Percentiles rank a stretch among this genome's conserved stretches.
Evolutionary conservation across 139 green algal species (phyloP).

Genomic region (Micractinium sp.): DNA sequence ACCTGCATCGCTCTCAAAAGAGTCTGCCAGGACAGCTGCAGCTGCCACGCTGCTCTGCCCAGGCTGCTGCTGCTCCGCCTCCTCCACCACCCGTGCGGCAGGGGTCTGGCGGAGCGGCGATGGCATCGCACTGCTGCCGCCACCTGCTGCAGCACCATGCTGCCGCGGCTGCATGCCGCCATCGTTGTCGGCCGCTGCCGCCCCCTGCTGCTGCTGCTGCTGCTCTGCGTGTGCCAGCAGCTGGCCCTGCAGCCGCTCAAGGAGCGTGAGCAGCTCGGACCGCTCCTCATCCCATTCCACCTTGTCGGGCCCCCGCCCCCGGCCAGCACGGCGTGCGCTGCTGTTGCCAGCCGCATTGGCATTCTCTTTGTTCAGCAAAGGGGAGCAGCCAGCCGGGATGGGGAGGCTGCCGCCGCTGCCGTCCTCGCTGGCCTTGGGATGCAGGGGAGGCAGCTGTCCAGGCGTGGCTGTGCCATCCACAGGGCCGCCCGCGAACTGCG

Average conservation of each 20-base stretch:
- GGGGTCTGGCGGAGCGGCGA: too few relatives aligned
- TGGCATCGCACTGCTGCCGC: too few relatives aligned
- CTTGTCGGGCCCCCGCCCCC: neutral
- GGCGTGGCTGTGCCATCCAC: neutral
- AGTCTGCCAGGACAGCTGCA: neutral
- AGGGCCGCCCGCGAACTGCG: neutral
- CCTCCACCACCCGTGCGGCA: neutral
- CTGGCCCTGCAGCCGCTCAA: slow-evolving; percentile 34
- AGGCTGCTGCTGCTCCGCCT: neutral
- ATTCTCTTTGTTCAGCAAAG: slow-evolving; percentile 20
- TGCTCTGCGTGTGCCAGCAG: slow-evolving; percentile 16
- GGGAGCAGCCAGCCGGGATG: neutral
- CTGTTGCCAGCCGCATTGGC: neutral
- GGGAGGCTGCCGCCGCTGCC: neutral
- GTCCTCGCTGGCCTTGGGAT: neutral
- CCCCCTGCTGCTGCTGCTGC: neutral
- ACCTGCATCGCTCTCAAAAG: too few relatives aligned
- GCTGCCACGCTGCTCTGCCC: neutral
- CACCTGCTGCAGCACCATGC: neutral
- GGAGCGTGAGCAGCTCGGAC: slow-evolving; percentile 23
- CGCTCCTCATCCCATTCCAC: slow-evolving; percentile 24
- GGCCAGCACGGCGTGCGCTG: neutral
- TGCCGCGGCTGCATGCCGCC: neutral
- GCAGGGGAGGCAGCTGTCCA: neutral
- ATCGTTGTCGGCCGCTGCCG: neutral